A percentile compares a stretch with the other conserved stretches of the same genome.
Conservation (phyloP, 306 rosid species). For the Senna tora region DNA sequence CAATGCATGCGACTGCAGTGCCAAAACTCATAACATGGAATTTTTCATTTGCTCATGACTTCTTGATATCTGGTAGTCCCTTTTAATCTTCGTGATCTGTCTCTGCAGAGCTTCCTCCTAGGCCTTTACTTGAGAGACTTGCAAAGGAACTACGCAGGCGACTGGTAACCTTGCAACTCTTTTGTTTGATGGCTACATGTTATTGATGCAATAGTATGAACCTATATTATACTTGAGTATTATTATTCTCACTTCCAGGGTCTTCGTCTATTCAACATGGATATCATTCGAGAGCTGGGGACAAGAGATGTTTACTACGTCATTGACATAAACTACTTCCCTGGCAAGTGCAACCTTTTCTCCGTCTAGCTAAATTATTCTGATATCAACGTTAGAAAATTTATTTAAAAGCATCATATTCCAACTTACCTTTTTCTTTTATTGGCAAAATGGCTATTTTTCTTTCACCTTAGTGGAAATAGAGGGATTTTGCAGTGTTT, state of each 20-base stretch:
- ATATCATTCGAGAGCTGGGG: constrained; percentile 82
- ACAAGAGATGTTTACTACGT: constrained; percentile 72
- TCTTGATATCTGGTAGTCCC: constrained; percentile 5
- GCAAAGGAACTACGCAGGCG: constrained; percentile 80
- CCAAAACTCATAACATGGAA: constrained; percentile 22
- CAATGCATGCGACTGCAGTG: constrained; percentile 7
- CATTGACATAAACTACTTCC: constrained; percentile 94
- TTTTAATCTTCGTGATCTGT: constrained; percentile 38
- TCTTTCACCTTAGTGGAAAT: background rate
- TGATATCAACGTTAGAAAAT: background rate
- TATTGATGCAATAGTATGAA: constrained; percentile 7
- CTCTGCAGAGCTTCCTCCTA: constrained; percentile 88
- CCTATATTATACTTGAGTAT: background rate
- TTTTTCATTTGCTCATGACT: constrained; percentile 3
- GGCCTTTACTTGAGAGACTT: constrained; percentile 85
- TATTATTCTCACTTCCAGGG: constrained; percentile 52
- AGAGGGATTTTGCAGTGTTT: background rate
- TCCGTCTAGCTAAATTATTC: constrained; percentile 3
- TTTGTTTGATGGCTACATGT: constrained; percentile 6
- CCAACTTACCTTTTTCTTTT: background rate
- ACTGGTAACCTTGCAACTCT: constrained; percentile 54
- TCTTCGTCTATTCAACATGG: constrained; percentile 85
- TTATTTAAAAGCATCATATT: background rate
- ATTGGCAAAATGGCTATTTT: background rate
- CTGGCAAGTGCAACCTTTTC: constrained; percentile 55